Conservation (phyloP, 1,139 yeast genomes). For the Blastobotrys apis region DNA sequence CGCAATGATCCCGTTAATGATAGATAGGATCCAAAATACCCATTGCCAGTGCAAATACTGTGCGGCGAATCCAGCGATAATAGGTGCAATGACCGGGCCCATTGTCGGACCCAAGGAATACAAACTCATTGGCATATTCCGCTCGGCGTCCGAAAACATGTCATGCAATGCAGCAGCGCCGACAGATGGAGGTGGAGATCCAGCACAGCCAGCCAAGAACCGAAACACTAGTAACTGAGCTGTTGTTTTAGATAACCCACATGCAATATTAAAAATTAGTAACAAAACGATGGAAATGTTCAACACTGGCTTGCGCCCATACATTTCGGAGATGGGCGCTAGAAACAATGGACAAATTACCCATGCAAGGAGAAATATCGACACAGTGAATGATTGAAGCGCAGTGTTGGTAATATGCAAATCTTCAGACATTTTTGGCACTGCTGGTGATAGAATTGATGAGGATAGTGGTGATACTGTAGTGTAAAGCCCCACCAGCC, state of each 20-base stretch:
- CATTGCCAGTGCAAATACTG: slow-evolving; percentile 50
- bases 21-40: slow-evolving; percentile 57
- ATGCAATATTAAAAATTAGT: slow-evolving; percentile 52
- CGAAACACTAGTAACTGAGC: slow-evolving; percentile 56
- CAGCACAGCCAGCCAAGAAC: slow-evolving; percentile 61
- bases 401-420: slow-evolving; percentile 41
- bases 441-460: slow-evolving; percentile 57
- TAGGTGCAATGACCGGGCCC: slow-evolving; percentile 63
- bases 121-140: slow-evolving; percentile 57
- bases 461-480: slow-evolving; percentile 57
- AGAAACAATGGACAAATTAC: slow-evolving; percentile 57
- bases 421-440: slow-evolving; percentile 42
- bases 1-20: slow-evolving; percentile 50
- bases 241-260: slow-evolving; percentile 50
- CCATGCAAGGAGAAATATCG: slow-evolving; percentile 60
- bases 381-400: slow-evolving; percentile 48
- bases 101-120: slow-evolving; percentile 54
- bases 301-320: slow-evolving; percentile 52
- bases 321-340: slow-evolving; percentile 59
- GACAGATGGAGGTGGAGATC: slow-evolving; percentile 61
- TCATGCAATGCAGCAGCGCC: slow-evolving; percentile 74
- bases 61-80: slow-evolving; percentile 54
- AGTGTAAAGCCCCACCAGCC: slow-evolving; percentile 50
- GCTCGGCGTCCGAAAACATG: slow-evolving; percentile 47
- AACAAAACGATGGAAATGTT: slow-evolving; percentile 49